phyloP scores from a whole-genome alignment of 257 asterid species.

The Salvia miltiorrhiza region DNA sequence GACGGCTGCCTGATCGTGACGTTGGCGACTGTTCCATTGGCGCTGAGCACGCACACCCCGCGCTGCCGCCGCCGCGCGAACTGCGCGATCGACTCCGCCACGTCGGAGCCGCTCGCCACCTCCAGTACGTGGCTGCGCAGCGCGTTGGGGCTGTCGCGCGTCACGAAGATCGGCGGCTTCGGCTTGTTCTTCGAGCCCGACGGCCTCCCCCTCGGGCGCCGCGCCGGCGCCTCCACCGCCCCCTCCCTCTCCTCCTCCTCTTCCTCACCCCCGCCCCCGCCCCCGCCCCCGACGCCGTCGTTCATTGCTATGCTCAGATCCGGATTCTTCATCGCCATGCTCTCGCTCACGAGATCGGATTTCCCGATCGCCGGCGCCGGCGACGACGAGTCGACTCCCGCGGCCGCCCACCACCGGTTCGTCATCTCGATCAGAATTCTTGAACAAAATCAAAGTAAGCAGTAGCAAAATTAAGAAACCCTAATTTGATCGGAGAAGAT shows the following conservation, averaged over 20 bases:
- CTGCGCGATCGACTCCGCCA: constrained; percentile 61
- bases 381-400: constrained; percentile 41
- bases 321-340: constrained; percentile 35
- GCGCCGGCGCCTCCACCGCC: constrained; percentile 41
- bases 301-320: constrained; percentile 53
- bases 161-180: constrained; percentile 56
- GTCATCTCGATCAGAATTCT: constrained; percentile 34
- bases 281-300: constrained; percentile 35
- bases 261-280: constrained; percentile 55
- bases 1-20: constrained; percentile 61
- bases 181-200: constrained; percentile 69
- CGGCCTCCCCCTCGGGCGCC: constrained; percentile 61
- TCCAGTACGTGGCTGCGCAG: constrained; percentile 67
- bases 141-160: constrained; percentile 66
- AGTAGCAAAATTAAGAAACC: not conserved
- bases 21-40: constrained; percentile 56
- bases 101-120: constrained; percentile 56
- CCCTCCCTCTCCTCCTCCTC: constrained; percentile 48
- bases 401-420: constrained; percentile 60
- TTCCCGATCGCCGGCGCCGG: constrained; percentile 33
- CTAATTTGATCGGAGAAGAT: constrained; percentile 6
- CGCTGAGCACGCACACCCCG: constrained; percentile 64
- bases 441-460: too few relatives aligned
- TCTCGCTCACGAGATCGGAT: constrained; percentile 52
- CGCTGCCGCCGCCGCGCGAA: constrained; percentile 53